These are phyloP conservation scores for Silene vulgaris DNA, from an alignment of 179 eudicot genomes.

Conservation along the genomic window DNA sequence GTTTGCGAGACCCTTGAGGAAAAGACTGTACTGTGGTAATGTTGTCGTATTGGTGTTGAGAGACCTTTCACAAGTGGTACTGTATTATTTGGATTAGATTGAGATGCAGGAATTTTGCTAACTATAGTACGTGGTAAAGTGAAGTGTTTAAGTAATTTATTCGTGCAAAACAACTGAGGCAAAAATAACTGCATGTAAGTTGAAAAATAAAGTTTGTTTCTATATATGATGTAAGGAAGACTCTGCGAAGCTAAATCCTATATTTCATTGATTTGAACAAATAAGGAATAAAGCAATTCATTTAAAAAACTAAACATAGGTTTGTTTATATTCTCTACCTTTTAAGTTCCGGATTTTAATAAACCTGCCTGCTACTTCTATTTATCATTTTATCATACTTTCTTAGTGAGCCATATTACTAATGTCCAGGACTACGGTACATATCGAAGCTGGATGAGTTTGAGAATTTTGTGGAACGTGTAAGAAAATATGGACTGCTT, in stretches of 20 bases:
- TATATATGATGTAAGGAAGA: not conserved
- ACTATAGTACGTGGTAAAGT: not conserved
- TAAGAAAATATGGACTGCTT: conserved; percentile 71
- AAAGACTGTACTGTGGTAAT: not conserved
- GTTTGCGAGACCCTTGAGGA: not conserved
- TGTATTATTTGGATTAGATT: not conserved
- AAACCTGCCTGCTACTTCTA: conserved; percentile 3
- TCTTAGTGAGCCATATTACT: not conserved
- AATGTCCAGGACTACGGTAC: conserved; percentile 58
- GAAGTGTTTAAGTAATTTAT: not conserved
- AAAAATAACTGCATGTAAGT: conserved; percentile 6
- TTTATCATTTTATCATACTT: not conserved
- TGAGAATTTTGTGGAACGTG: conserved; percentile 77
- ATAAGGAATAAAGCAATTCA: not conserved
- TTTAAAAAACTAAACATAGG: not conserved
- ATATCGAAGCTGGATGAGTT: conserved; percentile 91
- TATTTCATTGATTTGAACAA: conserved; percentile 4
- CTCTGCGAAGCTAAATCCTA: conserved; percentile 4
- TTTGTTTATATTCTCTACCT: not conserved
- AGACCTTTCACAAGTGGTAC: not conserved
- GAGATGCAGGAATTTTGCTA: not conserved
- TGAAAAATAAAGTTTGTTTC: not conserved
- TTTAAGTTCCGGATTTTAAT: not conserved
- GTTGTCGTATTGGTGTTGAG: not conserved
- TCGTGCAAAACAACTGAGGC: not conserved